These are phyloP conservation scores for Trichoderma simmonsii DNA, from an alignment of 2,329 filamentous ascomycete species.

Conservation along the genomic window DNA sequence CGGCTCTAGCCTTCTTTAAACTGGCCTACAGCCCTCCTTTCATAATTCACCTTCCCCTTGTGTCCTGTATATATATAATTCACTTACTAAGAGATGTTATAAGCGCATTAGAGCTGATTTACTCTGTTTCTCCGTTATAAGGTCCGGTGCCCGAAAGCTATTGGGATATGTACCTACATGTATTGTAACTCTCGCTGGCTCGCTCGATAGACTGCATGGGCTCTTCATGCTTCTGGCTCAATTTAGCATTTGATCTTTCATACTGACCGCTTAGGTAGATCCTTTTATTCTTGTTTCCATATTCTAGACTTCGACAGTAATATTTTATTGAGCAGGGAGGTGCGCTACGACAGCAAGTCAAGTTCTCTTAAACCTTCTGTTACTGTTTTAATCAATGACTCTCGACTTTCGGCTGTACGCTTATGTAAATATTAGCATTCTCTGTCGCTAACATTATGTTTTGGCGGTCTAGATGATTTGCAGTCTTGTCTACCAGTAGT, in stretches of 20 bases:
- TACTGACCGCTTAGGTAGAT: neutral
- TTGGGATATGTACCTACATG: neutral
- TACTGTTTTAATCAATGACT: neutral
- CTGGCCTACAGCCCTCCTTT: too few relatives aligned
- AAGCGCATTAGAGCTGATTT: neutral
- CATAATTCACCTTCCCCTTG: neutral
- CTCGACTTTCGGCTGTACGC: neutral
- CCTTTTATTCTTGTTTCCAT: fast-evolving
- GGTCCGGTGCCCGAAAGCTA: neutral
- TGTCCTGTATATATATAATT: neutral
- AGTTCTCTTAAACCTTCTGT: neutral
- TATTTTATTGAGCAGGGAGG: too few relatives aligned
- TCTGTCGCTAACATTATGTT: neutral
- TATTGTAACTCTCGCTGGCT: neutral
- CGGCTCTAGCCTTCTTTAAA: neutral
- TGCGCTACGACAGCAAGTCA: neutral
- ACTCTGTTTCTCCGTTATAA: neutral
- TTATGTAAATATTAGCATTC: neutral
- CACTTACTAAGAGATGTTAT: neutral
- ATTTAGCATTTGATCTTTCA: neutral
- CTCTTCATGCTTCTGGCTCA: neutral
- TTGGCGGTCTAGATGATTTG: neutral
- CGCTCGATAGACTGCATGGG: neutral
- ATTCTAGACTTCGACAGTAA: too few relatives aligned
- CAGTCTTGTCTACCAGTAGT: neutral